Base-by-base conservation (phyloP, 2,329 filamentous ascomycete species). In the Beauveria brongniartii region DNA sequence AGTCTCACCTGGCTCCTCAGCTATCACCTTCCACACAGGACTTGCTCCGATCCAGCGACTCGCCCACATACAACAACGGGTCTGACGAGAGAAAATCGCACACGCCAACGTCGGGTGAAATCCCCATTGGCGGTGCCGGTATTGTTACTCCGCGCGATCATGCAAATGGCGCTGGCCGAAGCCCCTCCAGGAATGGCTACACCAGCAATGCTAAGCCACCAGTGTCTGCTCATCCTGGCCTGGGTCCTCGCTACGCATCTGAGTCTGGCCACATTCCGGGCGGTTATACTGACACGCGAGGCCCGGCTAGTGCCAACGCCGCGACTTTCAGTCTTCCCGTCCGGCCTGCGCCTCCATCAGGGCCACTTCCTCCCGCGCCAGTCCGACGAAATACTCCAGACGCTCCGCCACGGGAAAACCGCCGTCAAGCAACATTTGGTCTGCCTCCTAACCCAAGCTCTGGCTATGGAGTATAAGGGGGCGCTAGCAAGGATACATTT, bases 1-100 rank as follows among this genome's bases (percentile, higher is more conserved):
- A 96, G 74, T 96, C 92, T 30, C 93, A 97, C 72, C 82, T 97
- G 43, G 90, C 87, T 18, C 91, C 92, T 40, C 87, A 90, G 69
- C 79, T 90, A 47, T 90, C 89, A 12, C 91, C 92, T 1, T 84
- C 89, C 9, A 91, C 90, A 1, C 87, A 90, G 70, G 88, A 91
- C 12, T 81, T 93, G 40, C 81, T 92, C 53, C 85, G 88, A 62
- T 82, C 82, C 28, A 80, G 76, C 66, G 84, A 87, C 67, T 87
- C 84, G 12, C 82, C 85, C 7, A 83, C 77, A 63, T 72, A 70
- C 71, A 66, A 71, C 65, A 61, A 70, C 66, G 68, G 75, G 65
- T 63, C 73, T 68, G 71, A 78, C 55, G 76, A 79, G 54, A 75
- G 76, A 52, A 78, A 78, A 59, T 74, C 77, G 61, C 76, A 78